Evolutionary conservation across 768 basidiomycete species (phyloP).

Genomic region (Tylopilus rubrobrunneus): DNA sequence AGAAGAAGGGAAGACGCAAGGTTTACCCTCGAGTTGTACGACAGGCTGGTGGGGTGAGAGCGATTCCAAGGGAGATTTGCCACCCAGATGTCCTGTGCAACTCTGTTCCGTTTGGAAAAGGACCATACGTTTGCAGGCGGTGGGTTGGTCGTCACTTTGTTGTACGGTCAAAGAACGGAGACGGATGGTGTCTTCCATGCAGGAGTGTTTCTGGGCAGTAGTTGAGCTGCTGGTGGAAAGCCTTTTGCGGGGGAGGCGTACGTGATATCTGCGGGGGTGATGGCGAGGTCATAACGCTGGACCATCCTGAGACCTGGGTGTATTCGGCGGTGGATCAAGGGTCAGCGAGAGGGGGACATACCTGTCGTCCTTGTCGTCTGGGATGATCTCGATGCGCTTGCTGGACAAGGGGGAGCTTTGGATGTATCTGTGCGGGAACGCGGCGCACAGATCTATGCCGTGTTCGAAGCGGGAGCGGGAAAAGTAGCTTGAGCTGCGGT

Average conservation of each 20-base stretch:
- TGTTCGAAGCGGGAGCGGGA: too few species aligned
- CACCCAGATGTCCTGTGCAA: slow-evolving; percentile 82
- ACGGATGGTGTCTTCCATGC: slow-evolving; percentile 63
- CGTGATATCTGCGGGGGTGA: slow-evolving; percentile 73
- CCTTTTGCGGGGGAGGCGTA: slow-evolving; percentile 82
- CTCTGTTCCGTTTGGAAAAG: slow-evolving; percentile 82
- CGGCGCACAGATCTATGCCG: too few species aligned
- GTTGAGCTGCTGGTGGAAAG: slow-evolving; percentile 67
- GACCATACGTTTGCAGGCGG: slow-evolving; percentile 85
- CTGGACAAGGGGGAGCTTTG: slow-evolving; percentile 33
- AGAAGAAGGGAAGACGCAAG: slow-evolving; percentile 87
- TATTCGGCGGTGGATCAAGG: background rate
- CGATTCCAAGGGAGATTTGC: slow-evolving; percentile 33
- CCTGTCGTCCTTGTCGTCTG: slow-evolving; percentile 92
- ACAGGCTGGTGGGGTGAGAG: slow-evolving; percentile 59
- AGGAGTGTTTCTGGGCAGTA: slow-evolving; percentile 72
- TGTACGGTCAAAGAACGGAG: slow-evolving; percentile 26
- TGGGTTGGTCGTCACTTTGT: slow-evolving; percentile 71
- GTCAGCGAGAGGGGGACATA: background rate
- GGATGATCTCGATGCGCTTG: slow-evolving; percentile 86
- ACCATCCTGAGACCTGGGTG: slow-evolving; percentile 71
- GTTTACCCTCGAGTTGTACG: slow-evolving; percentile 76
- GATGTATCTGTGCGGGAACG: background rate
- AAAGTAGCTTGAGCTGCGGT: too few species aligned
- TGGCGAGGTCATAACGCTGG: slow-evolving; percentile 79